A percentile compares a stretch with the other conserved stretches of the same genome.
These are phyloP conservation scores for Trichophyton mentagrophytes DNA, from an alignment of 2,329 filamentous ascomycete species.

Conservation along the genomic window DNA sequence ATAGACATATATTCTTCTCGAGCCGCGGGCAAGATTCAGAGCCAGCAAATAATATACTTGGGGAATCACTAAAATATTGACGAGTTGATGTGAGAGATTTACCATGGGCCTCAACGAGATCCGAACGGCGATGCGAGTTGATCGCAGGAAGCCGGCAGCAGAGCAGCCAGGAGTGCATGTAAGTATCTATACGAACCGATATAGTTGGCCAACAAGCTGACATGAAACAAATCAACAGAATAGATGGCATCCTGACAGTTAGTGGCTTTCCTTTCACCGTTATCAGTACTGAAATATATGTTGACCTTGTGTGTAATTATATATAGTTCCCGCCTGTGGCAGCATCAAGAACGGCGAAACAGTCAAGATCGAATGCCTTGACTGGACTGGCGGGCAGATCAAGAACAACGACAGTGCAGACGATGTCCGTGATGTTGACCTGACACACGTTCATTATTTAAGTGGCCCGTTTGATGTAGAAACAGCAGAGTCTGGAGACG, in stretches of 20 bases:
- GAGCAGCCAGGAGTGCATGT: conserved; percentile 61
- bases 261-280: neutral
- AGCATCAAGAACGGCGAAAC: conserved; percentile 72
- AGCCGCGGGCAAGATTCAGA: too few relatives aligned
- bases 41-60: too few relatives aligned
- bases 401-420: conserved; percentile 82
- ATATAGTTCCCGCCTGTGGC: conserved; percentile 56
- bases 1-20: neutral
- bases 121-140: conserved; percentile 60
- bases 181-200: conserved; percentile 24
- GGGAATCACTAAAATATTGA: neutral
- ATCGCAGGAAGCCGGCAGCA: conserved; percentile 56
- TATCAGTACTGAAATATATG: conserved; percentile 35
- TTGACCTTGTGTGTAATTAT: neutral
- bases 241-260: conserved; percentile 74
- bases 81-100: neutral
- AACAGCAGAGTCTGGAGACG: conserved; percentile 69
- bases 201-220: neutral
- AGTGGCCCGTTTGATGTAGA: conserved; percentile 82
- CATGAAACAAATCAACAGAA: conserved; percentile 44
- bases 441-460: conserved; percentile 76
- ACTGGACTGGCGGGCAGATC: conserved; percentile 71
- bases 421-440: conserved; percentile 70
- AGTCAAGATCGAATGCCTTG: conserved; percentile 85
- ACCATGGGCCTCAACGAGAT: conserved; percentile 38